Conservation (phyloP, 139 green algal genomes). For the Tetraselmis striata region DNA sequence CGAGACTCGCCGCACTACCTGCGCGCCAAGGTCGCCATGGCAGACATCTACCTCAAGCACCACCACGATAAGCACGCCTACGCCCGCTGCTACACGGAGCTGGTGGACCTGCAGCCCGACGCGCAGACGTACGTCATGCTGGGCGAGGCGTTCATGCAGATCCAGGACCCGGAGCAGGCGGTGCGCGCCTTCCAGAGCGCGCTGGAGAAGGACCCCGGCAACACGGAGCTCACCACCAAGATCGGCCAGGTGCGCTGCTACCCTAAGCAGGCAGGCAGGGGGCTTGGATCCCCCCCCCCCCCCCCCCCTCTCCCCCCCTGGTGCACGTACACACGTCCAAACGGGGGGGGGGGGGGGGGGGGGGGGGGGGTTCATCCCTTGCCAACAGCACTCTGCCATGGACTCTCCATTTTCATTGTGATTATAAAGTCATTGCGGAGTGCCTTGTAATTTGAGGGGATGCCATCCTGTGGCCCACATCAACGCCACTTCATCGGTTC, state of each 20-base stretch:
- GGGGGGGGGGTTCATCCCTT: too few species aligned
- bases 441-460: too few species aligned
- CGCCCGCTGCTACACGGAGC: conserved; percentile 51
- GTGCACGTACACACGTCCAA: too few species aligned
- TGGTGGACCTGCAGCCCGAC: conserved; percentile 45
- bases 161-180: conserved; percentile 67
- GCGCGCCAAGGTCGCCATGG: conserved; percentile 46
- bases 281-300: too few species aligned
- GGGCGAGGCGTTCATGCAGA: conserved; percentile 65
- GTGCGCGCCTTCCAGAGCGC: conserved; percentile 53
- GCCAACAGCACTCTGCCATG: too few species aligned
- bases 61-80: conserved; percentile 53
- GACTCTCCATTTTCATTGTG: too few species aligned
- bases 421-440: too few species aligned
- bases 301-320: too few species aligned
- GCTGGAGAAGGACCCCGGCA: conserved; percentile 43
- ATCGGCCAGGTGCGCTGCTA: conserved; percentile 18
- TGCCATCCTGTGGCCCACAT: too few species aligned
- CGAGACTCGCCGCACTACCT: conserved; percentile 41
- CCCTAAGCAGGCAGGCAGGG: too few species aligned
- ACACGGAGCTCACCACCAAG: conserved; percentile 30
- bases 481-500: too few species aligned
- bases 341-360: too few species aligned
- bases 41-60: conserved; percentile 64
- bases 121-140: conserved; percentile 61